Base-by-base conservation (phyloP, 2,329 filamentous ascomycete genomes). In the Paecilomyces sp. region DNA sequence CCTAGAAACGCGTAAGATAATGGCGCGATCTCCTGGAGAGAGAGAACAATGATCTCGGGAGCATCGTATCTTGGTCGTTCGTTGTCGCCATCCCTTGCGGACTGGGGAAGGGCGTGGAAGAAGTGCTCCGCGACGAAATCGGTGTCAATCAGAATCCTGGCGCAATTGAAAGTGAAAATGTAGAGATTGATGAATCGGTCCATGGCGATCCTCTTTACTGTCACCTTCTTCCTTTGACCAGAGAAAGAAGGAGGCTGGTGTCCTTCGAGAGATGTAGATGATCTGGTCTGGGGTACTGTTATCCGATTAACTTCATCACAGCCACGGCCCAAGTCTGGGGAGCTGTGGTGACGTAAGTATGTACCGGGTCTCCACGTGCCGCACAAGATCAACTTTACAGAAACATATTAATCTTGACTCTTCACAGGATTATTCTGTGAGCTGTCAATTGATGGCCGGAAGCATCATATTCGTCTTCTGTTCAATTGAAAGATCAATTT, bases 161-260 rank as follows among this genome's bases (percentile, higher is more conserved):
- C 93, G 69, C 91, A 95, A 72, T 97, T 97, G 80, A 94, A 96
- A 11, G 92, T 96, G 58, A 96, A 75, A 63, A 96, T 83, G 68
- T 96, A 88, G 59, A 92, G 76, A 67, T 88, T 85, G n/a, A 47
- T 18, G 58, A 95, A 80, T 62, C 81, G 77, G 51, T 81, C 80
- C 71, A 77, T 75, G 30, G 51, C 12, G 51, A 25, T 24, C 12
- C 24, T 25, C 13, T 25, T 53, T 6, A 6, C 24, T 24, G 31
- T 33, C 31, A 1, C 12, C 31, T 33, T 33, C 22, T 13, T 53
- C 51, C 22, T 53, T 25, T 24, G 25, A 24, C 28, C 1, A 53
- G 22, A 30, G 15, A 24, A 53, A 24, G 22, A 53, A 53, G 6
- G 51, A 25, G 51, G 22, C 15, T 12, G 22, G 28, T 24, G 9